phyloP scores from a whole-genome alignment of 208 protist species.

The Eutreptiella sp. region DNA sequence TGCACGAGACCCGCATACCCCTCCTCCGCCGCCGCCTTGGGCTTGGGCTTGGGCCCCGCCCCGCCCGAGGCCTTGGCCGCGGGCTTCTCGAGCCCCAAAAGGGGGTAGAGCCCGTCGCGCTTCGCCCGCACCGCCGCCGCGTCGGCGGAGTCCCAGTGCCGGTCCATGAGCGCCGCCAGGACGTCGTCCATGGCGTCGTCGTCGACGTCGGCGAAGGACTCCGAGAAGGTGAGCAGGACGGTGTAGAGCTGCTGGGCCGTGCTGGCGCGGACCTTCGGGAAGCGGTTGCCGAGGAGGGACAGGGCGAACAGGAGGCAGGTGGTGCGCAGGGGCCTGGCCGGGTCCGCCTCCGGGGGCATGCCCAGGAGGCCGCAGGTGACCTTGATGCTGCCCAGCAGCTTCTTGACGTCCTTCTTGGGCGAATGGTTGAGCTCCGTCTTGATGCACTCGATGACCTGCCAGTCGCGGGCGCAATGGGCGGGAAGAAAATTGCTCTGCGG shows the following conservation, averaged over 20 bases:
- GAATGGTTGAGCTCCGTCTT: conserved; percentile 61
- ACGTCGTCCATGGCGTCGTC: conserved; percentile 44
- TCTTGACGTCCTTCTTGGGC: conserved; percentile 55
- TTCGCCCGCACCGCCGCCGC: conserved; percentile 48
- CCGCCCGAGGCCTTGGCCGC: no score
- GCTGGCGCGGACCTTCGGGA: conserved; percentile 75
- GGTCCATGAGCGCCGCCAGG: conserved; percentile 41
- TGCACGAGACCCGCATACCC: no score
- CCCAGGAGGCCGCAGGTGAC: conserved; percentile 50
- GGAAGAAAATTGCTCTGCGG: no score
- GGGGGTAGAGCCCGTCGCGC: conserved; percentile 63
- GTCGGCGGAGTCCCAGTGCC: conserved; percentile 69
- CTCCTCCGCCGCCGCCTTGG: no score
- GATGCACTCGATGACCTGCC: conserved; percentile 50
- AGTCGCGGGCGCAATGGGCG: no score
- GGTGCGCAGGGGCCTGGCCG: conserved; percentile 41
- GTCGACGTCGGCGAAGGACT: no score
- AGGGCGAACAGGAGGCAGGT: conserved; percentile 57
- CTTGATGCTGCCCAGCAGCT: conserved; percentile 16
- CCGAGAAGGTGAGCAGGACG: conserved; percentile 54
- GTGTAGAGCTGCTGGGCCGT: conserved; percentile 75
- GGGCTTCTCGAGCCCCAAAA: conserved; percentile 54
- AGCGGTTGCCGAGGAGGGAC: conserved; percentile 74
- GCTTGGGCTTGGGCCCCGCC: no score
- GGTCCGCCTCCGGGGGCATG: conserved; percentile 55